Conservation (phyloP, 208 protist genomes). For the Novymonas esmeraldas region DNA sequence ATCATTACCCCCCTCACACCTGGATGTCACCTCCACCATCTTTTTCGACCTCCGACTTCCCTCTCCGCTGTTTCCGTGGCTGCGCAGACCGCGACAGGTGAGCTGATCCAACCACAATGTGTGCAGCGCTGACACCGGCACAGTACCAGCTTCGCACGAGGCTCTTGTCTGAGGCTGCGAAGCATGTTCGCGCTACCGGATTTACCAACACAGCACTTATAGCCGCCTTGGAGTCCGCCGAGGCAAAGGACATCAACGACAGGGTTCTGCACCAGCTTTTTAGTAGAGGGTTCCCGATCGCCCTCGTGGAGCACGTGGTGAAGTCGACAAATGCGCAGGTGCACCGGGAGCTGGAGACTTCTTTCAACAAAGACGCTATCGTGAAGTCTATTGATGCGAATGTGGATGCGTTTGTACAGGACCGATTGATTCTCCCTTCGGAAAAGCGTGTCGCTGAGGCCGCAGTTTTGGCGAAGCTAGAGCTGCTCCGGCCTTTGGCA, state of each 20-base stretch:
- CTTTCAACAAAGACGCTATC: conserved; percentile 60
- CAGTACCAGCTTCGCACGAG: conserved; percentile 30
- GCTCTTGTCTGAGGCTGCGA: conserved; percentile 46
- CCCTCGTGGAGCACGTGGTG: conserved; percentile 71
- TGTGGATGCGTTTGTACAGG: conserved; percentile 52
- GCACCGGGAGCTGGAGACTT: conserved; percentile 45
- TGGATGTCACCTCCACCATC: not conserved
- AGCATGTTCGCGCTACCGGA: conserved; percentile 42
- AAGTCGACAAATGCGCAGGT: conserved; percentile 41
- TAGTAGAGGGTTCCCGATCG: conserved; percentile 58
- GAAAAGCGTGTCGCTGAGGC: conserved; percentile 49
- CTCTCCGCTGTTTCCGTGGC: not conserved
- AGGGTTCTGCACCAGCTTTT: conserved; percentile 44
- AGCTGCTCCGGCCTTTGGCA: conserved; percentile 43
- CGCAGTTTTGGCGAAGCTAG: conserved; percentile 56
- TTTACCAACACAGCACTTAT: conserved; percentile 45
- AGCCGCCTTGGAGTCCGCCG: conserved; percentile 26
- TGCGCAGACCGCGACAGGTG: not conserved
- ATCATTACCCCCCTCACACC: not conserved
- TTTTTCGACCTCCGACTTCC: not conserved
- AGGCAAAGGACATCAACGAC: conserved; percentile 18
- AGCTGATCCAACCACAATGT: conserved; percentile 8
- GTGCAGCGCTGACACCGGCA: conserved; percentile 23
- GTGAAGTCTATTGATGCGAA: conserved; percentile 52
- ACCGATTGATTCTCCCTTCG: conserved; percentile 40